Evolutionary conservation across 345 rosid species (phyloP).

Genomic region (Anastatica hierochuntica): DNA sequence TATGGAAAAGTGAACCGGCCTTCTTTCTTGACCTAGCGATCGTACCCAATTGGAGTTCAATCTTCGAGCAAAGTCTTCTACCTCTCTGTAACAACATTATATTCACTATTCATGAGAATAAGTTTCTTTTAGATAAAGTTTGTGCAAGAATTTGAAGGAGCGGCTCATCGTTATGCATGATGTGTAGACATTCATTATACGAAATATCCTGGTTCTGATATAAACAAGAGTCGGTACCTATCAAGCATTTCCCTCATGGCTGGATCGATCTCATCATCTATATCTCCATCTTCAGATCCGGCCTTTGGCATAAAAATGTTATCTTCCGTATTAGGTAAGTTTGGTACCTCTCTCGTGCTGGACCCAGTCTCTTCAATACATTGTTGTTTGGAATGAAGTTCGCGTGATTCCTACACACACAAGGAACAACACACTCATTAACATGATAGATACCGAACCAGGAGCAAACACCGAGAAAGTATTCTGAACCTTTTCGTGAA

Average conservation of each 20-base stretch:
- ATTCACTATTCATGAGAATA: conserved; percentile 5
- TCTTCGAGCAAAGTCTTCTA: conserved; percentile 86
- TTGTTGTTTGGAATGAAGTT: conserved; percentile 25
- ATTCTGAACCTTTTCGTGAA: conserved; percentile 36
- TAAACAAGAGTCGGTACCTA: conserved; percentile 37
- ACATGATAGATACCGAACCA: conserved; percentile 7
- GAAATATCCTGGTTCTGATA: not conserved
- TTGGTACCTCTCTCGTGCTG: conserved; percentile 32
- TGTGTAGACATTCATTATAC: not conserved
- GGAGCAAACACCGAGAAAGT: not conserved
- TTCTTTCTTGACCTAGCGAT: conserved; percentile 49
- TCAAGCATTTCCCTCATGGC: conserved; percentile 72
- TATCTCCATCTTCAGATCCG: conserved; percentile 49
- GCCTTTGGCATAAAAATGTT: conserved; percentile 33
- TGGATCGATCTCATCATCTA: conserved; percentile 82
- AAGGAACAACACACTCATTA: conserved; percentile 11
- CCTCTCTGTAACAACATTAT: conserved; percentile 44
- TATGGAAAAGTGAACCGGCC: conserved; percentile 33
- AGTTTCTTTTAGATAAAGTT: not conserved
- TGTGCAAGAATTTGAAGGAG: not conserved
- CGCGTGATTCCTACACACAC: conserved; percentile 36
- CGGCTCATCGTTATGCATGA: not conserved
- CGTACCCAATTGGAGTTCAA: conserved; percentile 69
- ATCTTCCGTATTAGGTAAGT: conserved; percentile 30
- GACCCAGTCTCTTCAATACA: conserved; percentile 27